Percentiles rank a stretch among this genome's conserved stretches.
These are phyloP conservation scores for Coemansia sp. DNA, from an alignment of 192 early-diverging fungal genomes.

Conservation along the genomic window DNA sequence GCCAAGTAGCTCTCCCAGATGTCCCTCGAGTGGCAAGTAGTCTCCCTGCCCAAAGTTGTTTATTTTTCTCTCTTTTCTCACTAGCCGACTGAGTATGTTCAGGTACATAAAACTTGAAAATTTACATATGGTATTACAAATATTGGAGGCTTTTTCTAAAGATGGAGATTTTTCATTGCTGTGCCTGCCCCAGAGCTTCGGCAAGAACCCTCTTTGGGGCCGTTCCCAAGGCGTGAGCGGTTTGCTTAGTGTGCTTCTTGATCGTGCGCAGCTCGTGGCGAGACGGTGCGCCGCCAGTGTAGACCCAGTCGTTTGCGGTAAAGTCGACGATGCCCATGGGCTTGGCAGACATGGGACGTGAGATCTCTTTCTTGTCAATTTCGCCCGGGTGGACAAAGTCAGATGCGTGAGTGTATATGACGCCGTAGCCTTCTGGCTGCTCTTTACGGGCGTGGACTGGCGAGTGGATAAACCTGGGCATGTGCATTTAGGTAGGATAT, in stretches of 20 bases:
- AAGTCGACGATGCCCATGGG: constrained; percentile 41
- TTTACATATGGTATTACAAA: too few species aligned
- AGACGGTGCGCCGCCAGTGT: constrained; percentile 28
- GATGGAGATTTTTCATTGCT: not conserved
- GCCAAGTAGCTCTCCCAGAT: constrained; percentile 19
- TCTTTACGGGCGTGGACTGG: not conserved
- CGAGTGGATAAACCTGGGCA: not conserved
- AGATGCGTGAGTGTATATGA: constrained; percentile 37
- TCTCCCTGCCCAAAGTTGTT: not conserved
- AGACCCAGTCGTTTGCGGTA: constrained; percentile 41
- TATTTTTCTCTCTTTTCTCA: not conserved
- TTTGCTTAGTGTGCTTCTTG: constrained; percentile 30
- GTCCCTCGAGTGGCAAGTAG: not conserved
- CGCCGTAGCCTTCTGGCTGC: constrained; percentile 10
- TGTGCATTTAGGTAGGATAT: not conserved
- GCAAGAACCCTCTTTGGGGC: constrained; percentile 14
- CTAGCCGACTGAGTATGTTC: not conserved
- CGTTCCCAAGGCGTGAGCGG: constrained; percentile 27
- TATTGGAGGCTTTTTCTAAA: too few species aligned
- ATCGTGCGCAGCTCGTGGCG: constrained; percentile 21
- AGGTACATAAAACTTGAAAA: too few species aligned
- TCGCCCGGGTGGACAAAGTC: constrained; percentile 39
- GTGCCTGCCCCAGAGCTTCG: not conserved
- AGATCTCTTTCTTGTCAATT: constrained; percentile 30
- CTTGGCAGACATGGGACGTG: constrained; percentile 19